Evolutionary conservation across 345 rosid genomes (phyloP), one percentile per base, ranked within the genome.

Genomic region (Viola odorata): DNA sequence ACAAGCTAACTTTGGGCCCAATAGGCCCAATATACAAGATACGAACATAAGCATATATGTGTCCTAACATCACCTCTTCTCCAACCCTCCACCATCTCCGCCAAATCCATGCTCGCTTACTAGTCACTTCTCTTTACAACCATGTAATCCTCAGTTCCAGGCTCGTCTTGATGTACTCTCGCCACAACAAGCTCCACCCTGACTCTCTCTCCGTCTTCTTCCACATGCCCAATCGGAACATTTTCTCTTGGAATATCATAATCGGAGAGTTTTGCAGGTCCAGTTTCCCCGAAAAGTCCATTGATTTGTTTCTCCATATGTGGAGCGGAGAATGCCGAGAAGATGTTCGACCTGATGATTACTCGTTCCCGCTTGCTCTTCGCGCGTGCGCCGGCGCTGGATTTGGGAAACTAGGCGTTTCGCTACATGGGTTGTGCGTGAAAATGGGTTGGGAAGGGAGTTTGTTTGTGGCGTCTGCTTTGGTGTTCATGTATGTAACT

Each of bases 221-320:
- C 58, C 89, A 86, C 77, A 84, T 84, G 85, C 92, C 85, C 1
- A 5, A 42, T 11, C 75, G 76, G 37, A 84, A 82, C 66, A 73
- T 81, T n/a, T 84, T 68, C 74, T 84, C 89, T 0, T 84, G 89
- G 92, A 86, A 86, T 47, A 86, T 84, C 48, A 66, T 84, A 38
- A 71, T 86, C 37, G 87, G 92, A 0, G 87, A 86, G 69, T 80
- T 84, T 62, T 80, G 82, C 12, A 80, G 85, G 50, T 84, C 92
- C 0, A 60, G 54, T 44, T 69, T 39, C 5, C 78, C 84, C 3
- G 55, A 68, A 15, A 55, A 61, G 12, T 70, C 89, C 15, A 53
- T 78, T 2, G 67, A 40, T 0, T 73, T 83, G 78, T 85, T 85
- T 73, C 68, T 74, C 64, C 72, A 61, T 5, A 82, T 85, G 88